Conservation (phyloP, 176 grass and related monocot genomes). For the Lolium perenne region DNA sequence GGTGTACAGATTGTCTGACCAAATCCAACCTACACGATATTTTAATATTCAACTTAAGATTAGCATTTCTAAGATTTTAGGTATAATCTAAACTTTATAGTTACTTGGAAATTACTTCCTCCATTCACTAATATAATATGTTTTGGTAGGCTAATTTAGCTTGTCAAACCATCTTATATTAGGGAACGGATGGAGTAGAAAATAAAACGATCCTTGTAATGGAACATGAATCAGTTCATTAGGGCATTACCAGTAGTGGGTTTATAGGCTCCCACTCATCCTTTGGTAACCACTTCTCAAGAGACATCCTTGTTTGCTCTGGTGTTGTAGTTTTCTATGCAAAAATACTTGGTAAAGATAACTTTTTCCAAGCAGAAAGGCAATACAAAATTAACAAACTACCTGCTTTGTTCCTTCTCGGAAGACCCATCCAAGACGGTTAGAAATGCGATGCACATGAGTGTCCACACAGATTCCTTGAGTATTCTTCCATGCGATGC, state of each 20-base stretch:
- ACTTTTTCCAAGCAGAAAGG: conserved; percentile 21
- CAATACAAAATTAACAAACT: conserved; percentile 5
- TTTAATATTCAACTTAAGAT: conserved; percentile 18
- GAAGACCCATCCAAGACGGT: conserved; percentile 92
- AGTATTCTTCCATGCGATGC: conserved; percentile 93
- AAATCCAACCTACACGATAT: conserved; percentile 80
- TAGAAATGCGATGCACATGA: conserved; percentile 98
- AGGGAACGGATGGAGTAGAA: background rate
- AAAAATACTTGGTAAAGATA: background rate
- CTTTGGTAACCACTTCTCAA: conserved; percentile 93
- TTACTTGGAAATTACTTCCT: background rate
- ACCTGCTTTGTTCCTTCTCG: conserved; percentile 80
- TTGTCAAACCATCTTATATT: no score
- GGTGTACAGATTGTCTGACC: conserved; percentile 93
- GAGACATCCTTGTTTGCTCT: conserved; percentile 87
- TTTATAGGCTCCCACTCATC: conserved; percentile 97
- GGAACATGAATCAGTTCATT: background rate
- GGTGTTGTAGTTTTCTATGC: conserved; percentile 83
- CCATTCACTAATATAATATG: no score
- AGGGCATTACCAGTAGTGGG: conserved; percentile 76
- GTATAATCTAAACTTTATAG: background rate
- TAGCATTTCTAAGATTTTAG: conserved; percentile 18
- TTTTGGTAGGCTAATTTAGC: no score
- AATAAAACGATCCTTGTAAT: background rate
- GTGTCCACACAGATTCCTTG: conserved; percentile 99